Evolutionary conservation across 106 monocot species (phyloP), one percentile per base, ranked within the genome.

Genomic region (Acorus gramineus): DNA sequence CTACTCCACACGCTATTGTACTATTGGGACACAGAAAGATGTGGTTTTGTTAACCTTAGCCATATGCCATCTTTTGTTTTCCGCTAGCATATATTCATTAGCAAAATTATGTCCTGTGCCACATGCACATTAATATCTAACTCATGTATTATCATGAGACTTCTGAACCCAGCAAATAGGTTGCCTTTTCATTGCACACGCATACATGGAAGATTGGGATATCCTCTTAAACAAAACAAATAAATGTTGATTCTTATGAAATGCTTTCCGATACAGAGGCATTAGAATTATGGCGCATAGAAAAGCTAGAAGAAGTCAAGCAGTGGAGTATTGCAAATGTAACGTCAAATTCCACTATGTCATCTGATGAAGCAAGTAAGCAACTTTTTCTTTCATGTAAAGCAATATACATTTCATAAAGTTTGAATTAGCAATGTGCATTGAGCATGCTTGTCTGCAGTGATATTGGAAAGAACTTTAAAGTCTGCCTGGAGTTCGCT

Each of bases 261-360:
- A 28, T 28, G 28, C 0, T 28, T 28, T 28, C 1, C 1, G 28
- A 1, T 28, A 42, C 84, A 94, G 93, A 84, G 81, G 81, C 69
- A 64, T 70, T 86, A 49, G 81, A 89, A 71, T 66, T 46, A 45
- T 94, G 93, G 93, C 86, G 78, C 52, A 58, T 63, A 59, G 73
- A 86, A 65, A 93, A 79, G 65, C 71, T 94, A 42, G 64, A 75
- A 59, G 79, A 79, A 71, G 43, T 86, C 43, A 84, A 74, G 49
- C 69, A 8, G 9, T 55, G 65, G 49, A 69, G 66, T 53, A 50
- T 51, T 58, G 43, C 14, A 56, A 80, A 81, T 70, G 60, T 65
- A 50, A 60, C 63, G 47, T 62, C 66, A 56, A 75, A 67, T 73
- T 67, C 66, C 42, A 77, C 52, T 49, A 74, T 70, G 13, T 62